Conservation (phyloP, 2,329 filamentous ascomycete genomes). For the Ceratocystis colombiana region DNA sequence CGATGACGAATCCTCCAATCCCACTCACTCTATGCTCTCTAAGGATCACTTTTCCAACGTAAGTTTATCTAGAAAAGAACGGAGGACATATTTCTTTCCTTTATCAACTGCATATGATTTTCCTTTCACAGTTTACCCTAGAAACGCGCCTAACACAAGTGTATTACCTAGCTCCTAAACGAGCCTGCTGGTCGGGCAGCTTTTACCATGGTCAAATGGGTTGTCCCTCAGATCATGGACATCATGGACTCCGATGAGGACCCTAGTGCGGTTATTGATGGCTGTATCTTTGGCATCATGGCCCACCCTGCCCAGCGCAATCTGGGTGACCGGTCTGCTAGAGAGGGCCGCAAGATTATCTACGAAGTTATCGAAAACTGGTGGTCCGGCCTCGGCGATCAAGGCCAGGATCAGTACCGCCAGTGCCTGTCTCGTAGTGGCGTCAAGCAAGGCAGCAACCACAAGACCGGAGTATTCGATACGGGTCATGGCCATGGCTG, state of each 20-base stretch:
- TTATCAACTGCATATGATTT: background rate
- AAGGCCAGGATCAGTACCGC: constrained; percentile 57
- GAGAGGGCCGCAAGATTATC: constrained; percentile 65
- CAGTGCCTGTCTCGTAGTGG: constrained; percentile 67
- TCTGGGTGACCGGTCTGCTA: constrained; percentile 57
- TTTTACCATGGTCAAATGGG: constrained; percentile 69
- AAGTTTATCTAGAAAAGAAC: constrained; percentile 29
- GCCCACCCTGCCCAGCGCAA: constrained; percentile 76
- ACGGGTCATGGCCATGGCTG: constrained; percentile 80
- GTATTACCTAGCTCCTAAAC: constrained; percentile 53
- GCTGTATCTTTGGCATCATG: constrained; percentile 72
- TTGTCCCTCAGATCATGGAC: constrained; percentile 77
- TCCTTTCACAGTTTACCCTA: background rate
- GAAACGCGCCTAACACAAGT: constrained; percentile 21
- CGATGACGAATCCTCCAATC: constrained; percentile 65
- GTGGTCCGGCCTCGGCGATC: constrained; percentile 61
- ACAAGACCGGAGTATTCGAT: constrained; percentile 76
- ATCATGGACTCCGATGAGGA: constrained; percentile 75
- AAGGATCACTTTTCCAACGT: constrained; percentile 92
- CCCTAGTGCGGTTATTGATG: constrained; percentile 57
- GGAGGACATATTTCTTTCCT: background rate
- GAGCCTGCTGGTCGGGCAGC: constrained; percentile 78
- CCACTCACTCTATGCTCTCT: constrained; percentile 89
- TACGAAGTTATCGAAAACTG: constrained; percentile 71
- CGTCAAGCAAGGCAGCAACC: constrained; percentile 67